Conservation (phyloP, 371 early-diverging fungal species). For the Apophysomyces ossiformis region DNA sequence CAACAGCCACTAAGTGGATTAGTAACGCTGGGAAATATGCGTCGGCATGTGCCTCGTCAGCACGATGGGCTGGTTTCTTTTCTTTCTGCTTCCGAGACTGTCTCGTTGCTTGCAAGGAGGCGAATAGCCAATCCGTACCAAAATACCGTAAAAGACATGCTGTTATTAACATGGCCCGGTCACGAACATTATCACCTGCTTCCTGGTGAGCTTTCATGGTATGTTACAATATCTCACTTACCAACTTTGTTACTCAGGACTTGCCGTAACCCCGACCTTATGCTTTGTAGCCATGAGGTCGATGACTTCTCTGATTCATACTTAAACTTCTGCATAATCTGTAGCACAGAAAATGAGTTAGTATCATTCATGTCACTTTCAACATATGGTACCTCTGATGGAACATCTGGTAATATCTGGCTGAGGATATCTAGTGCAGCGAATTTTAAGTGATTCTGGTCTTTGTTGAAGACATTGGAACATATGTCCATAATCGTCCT, state of each 20-base stretch:
- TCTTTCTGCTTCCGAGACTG: slow-evolving; percentile 28
- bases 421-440: slow-evolving; percentile 34
- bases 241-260: slow-evolving; percentile 44
- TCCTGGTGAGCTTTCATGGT: neutral
- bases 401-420: slow-evolving; percentile 30
- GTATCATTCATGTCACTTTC: neutral
- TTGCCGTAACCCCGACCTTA: slow-evolving; percentile 35
- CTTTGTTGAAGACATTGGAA: slow-evolving; percentile 26
- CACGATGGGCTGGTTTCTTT: slow-evolving; percentile 22
- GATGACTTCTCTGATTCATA: slow-evolving; percentile 23
- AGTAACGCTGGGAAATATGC: slow-evolving; percentile 51
- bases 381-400: slow-evolving; percentile 27
- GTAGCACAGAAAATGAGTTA: neutral
- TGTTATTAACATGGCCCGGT: slow-evolving; percentile 34
- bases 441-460: slow-evolving; percentile 43
- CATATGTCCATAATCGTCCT: slow-evolving; percentile 32
- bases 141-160: slow-evolving; percentile 40
- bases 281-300: slow-evolving; percentile 24
- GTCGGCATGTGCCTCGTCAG: slow-evolving; percentile 22
- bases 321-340: slow-evolving; percentile 37
- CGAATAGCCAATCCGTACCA: slow-evolving; percentile 52
- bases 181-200: slow-evolving; percentile 36
- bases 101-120: slow-evolving; percentile 33
- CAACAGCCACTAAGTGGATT: slow-evolving; percentile 53
- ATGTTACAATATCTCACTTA: slow-evolving; percentile 14